A percentile compares a stretch with the other conserved stretches of the same genome.
Evolutionary conservation across 2,329 filamentous ascomycete genomes (phyloP).

Genomic region (Pseudogymnoascus sp.): DNA sequence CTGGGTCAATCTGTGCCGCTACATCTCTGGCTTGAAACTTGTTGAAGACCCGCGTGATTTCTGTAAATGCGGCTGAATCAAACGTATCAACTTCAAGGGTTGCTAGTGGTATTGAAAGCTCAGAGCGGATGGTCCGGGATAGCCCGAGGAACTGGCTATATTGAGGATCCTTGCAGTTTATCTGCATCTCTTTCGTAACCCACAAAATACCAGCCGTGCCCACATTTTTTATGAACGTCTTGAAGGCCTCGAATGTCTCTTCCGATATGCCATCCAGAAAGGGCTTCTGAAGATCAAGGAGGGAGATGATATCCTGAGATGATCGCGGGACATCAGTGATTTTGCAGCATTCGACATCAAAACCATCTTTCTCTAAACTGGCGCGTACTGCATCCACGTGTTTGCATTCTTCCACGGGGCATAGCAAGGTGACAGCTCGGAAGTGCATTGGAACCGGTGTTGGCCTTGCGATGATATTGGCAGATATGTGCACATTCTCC

Average conservation of each 20-base stretch:
- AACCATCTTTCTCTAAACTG: constrained; percentile 12
- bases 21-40: constrained; percentile 13
- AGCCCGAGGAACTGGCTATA: constrained; percentile 19
- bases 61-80: not conserved
- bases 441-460: not conserved
- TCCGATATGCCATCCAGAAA: constrained; percentile 26
- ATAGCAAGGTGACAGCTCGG: not conserved
- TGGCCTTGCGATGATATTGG: constrained; percentile 19
- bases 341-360: constrained; percentile 8
- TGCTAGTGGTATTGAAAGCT: constrained; percentile 18
- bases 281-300: constrained; percentile 21
- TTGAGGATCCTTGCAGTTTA: constrained; percentile 20
- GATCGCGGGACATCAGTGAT: constrained; percentile 14
- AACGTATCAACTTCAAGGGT: constrained; percentile 23
- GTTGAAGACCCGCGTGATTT: constrained; percentile 12
- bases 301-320: constrained; percentile 20
- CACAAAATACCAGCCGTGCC: constrained; percentile 16
- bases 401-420: not conserved
- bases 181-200: constrained; percentile 18
- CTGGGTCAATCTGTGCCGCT: constrained; percentile 16
- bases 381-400: not conserved
- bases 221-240: constrained; percentile 12
- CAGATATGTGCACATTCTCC: constrained; percentile 18
- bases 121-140: constrained; percentile 22
- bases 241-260: constrained; percentile 13